Base-by-base conservation (phyloP, 257 asterid species). In the Nicotiana attenuata region DNA sequence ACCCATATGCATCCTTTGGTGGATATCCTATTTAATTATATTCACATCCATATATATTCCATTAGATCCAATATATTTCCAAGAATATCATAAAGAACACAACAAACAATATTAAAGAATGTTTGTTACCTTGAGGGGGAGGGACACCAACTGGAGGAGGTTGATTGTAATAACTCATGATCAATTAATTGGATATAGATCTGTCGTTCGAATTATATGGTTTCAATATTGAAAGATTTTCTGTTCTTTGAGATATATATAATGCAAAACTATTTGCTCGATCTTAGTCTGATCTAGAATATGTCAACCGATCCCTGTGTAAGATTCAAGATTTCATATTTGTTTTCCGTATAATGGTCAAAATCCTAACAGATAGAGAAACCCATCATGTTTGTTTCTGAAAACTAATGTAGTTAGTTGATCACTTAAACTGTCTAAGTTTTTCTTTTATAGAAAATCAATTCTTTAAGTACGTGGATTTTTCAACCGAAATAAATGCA, bases 161-260 rank as follows among this genome's bases (percentile, higher is more conserved):
- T 20, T 86, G 85, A 84, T 88, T 80, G 81, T 88, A 86, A 80
- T 88, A 86, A 81, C 88, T 86, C 91, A 88, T 86, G 67, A 35
- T 65, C 50, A 45, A 61, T 68, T 29, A 60, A 76, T 52, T 66
- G 1, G 8, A 15, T 50, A 47, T 47, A 14, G 47, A 41, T 52
- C 19, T 50, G 17, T 24, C 24, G 24, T 24, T 50, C 5, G 7
- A 73, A 47, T 73, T 45, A 22, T 14, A 50, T 75, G 22, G 14
- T 15, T 50, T 75, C 79, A 50, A 66, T 41, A 66, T 17, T 33
- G 16, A 29, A 33, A 16, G 7, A 66, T 16, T 16, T 33, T 66
- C 7, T 31, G 50, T 50, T 13, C 8, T 73, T 22, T 15, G 63
- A 24, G 9, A 50, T 3, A 7, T 15, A 47, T 22, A 24, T 19